Base-by-base conservation (phyloP, 192 early-diverging fungal species). In the Podila epigama region DNA sequence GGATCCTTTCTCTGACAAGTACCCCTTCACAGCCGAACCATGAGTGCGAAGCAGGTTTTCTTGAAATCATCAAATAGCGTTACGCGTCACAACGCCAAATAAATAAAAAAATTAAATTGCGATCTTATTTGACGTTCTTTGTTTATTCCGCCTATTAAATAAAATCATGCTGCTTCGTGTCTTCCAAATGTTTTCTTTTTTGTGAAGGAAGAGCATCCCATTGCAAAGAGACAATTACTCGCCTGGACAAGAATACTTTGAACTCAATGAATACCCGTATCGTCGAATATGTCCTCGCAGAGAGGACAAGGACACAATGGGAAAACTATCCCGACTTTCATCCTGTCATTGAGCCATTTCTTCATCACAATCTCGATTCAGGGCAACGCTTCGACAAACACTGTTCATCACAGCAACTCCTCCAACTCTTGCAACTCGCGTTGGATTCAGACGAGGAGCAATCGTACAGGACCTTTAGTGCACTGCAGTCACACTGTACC, bases 1-100 rank as follows among this genome's bases (percentile, higher is more conserved):
- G 22, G 73, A 77, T 44, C 73, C 73, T 34, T 77, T 77, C 32
- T 65, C 73, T 20, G 73, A 77, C 54, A 54, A 58, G 44, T 77
- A 77, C 50, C 60, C 61, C 5, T 77, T 58, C 55, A 77, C 73
- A 3, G 35, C 27, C 28, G 28, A 28, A 5, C 22, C 22, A 2
- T 41, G 15, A 44, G 20, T n/a, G 41, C 16, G 20, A 44, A 9
- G 41, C 41, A 44, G 2, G 16, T 0, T 5, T 9, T 9, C 2
- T 13, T n/a, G 15, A 4, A n/a, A 13, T n/a, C 41, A 5, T 42
- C 5, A n/a, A 7, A n/a, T n/a, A n/a, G n/a, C n/a, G n/a, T n/a
- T n/a, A n/a, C n/a, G n/a, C n/a, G n/a, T n/a, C n/a, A n/a, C n/a
- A n/a, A n/a, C n/a, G n/a, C n/a, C n/a, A n/a, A n/a, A n/a, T n/a